phyloP scores from a whole-genome alignment of 2,329 filamentous ascomycete species.

The Teratosphaeria nubilosa region DNA sequence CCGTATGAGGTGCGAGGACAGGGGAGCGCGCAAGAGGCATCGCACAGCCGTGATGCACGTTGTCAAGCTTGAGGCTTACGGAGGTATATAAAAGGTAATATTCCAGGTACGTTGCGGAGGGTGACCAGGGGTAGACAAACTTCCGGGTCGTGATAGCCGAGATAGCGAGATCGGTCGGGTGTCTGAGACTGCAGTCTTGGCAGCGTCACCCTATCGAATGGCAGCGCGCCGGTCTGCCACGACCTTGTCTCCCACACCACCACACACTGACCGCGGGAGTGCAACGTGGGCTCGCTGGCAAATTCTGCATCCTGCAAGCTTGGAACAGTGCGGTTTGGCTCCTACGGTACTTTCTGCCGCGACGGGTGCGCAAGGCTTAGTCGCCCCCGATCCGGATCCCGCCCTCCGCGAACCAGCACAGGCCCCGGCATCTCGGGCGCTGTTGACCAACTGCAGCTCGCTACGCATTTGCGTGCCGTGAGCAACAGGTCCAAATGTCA shows the following conservation, averaged over 20 bases:
- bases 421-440: neutral
- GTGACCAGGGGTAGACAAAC: neutral
- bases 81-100: too few species aligned
- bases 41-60: neutral
- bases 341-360: neutral
- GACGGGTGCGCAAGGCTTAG: neutral
- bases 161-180: neutral
- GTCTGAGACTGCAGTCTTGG: neutral
- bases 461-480: neutral
- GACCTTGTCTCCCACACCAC: too few species aligned
- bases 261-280: neutral
- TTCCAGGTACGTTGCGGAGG: neutral
- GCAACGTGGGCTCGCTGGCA: neutral
- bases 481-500: slow-evolving; percentile 3
- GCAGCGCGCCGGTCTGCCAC: neutral
- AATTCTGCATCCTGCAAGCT: neutral
- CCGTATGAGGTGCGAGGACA: neutral
- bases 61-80: neutral
- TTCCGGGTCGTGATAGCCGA: neutral
- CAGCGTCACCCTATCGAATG: neutral
- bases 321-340: neutral
- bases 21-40: too few species aligned
- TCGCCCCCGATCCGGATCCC: neutral
- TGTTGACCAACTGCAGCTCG: slow-evolving; percentile 1
- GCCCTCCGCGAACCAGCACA: neutral